phyloP scores from a whole-genome alignment of 2,329 filamentous ascomycete genomes.

The Cryoendolithus antarcticus region DNA sequence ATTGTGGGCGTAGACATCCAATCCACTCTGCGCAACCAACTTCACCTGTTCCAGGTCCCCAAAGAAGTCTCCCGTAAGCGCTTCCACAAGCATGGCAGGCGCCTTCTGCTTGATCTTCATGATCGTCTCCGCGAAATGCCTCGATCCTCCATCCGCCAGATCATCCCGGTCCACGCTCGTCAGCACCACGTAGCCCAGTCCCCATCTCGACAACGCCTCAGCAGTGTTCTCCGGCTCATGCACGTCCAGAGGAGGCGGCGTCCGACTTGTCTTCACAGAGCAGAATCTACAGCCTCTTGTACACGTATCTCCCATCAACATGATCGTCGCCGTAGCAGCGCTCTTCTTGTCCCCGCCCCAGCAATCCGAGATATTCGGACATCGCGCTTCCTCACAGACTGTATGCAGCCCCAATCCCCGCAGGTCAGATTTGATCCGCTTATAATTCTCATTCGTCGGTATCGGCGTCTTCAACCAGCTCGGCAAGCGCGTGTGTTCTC shows the following conservation, averaged over 20 bases:
- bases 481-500: slow-evolving; percentile 62
- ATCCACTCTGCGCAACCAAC: slow-evolving; percentile 70
- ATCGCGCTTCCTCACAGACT: slow-evolving; percentile 93
- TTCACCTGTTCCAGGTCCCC: slow-evolving; percentile 80
- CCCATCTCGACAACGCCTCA: slow-evolving; percentile 85
- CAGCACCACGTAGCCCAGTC: slow-evolving; percentile 87
- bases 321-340: slow-evolving; percentile 91
- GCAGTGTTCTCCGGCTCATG: slow-evolving; percentile 96
- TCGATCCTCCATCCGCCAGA: slow-evolving; percentile 72
- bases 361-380: slow-evolving; percentile 95
- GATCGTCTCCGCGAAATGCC: slow-evolving; percentile 88
- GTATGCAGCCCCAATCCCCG: slow-evolving; percentile 84
- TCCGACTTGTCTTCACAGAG: slow-evolving; percentile 78
- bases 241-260: slow-evolving; percentile 70
- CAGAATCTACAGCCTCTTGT: slow-evolving; percentile 95
- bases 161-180: slow-evolving; percentile 93
- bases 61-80: slow-evolving; percentile 73
- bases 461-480: slow-evolving; percentile 96
- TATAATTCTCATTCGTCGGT: slow-evolving; percentile 74
- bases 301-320: slow-evolving; percentile 98
- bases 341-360: slow-evolving; percentile 87
- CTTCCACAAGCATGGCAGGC: slow-evolving; percentile 66
- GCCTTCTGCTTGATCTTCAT: slow-evolving; percentile 71
- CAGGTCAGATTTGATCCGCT: slow-evolving; percentile 90
- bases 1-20: slow-evolving; percentile 96